Evolutionary conservation across 140 eudicot genomes (phyloP).

Genomic region (Erigeron philadelphicus): DNA sequence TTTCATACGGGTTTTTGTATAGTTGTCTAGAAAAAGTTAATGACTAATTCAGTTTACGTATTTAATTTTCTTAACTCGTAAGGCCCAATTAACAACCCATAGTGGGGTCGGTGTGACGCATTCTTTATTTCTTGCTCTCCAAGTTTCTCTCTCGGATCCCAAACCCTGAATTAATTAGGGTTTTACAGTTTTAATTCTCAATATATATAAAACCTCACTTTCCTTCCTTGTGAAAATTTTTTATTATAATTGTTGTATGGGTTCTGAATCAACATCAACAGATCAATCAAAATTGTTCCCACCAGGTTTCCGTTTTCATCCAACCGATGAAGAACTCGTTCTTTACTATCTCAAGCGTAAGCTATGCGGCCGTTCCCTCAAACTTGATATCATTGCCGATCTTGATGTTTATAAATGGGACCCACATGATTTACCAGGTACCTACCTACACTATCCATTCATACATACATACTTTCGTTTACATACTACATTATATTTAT

Average conservation of each 20-base stretch:
- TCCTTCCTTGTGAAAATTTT: too few species aligned
- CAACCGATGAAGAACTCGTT: conserved; percentile 74
- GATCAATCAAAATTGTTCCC: conserved; percentile 35
- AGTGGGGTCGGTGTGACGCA: background rate
- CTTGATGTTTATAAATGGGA: conserved; percentile 73
- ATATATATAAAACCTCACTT: background rate
- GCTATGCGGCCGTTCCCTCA: conserved; percentile 48
- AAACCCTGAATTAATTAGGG: background rate
- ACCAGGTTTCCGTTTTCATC: conserved; percentile 78
- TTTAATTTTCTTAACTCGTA: too few species aligned
- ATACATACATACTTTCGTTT: background rate
- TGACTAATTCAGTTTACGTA: too few species aligned
- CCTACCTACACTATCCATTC: background rate
- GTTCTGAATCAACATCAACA: conserved; percentile 7
- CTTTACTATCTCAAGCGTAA: conserved; percentile 61
- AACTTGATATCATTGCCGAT: conserved; percentile 51
- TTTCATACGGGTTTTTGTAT: too few species aligned
- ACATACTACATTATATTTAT: too few species aligned
- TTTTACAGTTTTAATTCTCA: conserved; percentile 3
- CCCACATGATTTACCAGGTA: conserved; percentile 78
- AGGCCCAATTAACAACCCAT: background rate
- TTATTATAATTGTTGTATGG: background rate
- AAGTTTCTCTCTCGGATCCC: background rate
- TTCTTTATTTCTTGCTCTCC: background rate
- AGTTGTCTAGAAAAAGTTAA: too few species aligned